These are phyloP conservation scores for Liquidambar formosana DNA, from an alignment of 164 flowering plant species.

Conservation along the genomic window DNA sequence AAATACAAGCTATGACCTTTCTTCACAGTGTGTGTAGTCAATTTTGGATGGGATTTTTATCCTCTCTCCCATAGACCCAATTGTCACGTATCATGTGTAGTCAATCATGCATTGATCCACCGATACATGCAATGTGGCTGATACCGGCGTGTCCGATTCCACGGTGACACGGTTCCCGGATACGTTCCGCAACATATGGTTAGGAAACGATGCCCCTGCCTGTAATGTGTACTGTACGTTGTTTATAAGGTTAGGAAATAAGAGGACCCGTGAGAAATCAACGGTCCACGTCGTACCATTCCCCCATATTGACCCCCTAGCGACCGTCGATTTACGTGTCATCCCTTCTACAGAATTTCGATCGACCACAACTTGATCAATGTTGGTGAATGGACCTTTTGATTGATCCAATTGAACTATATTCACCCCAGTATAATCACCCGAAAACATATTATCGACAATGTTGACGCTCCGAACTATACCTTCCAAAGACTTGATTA, in stretches of 20 bases:
- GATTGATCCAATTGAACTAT: constrained; percentile 18
- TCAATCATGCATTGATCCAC: constrained; percentile 14
- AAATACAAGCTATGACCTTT: too few relatives aligned
- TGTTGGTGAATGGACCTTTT: not conserved
- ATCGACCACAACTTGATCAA: constrained; percentile 24
- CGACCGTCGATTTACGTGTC: constrained; percentile 19
- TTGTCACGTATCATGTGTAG: not conserved
- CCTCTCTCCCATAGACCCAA: too few relatives aligned
- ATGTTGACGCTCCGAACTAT: constrained; percentile 1
- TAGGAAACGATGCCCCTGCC: constrained; percentile 8
- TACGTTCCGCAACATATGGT: constrained; percentile 9
- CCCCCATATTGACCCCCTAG: constrained; percentile 6
- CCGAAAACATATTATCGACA: constrained; percentile 26
- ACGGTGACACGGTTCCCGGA: constrained; percentile 17
- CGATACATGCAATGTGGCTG: constrained; percentile 16
- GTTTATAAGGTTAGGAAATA: constrained; percentile 18
- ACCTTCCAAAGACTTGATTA: constrained; percentile 16
- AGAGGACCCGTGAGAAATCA: constrained; percentile 18
- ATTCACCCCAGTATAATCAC: constrained; percentile 9
- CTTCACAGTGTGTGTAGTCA: too few relatives aligned
- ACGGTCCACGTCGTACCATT: constrained; percentile 23
- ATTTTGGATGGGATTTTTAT: too few relatives aligned
- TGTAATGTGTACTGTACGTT: constrained; percentile 19
- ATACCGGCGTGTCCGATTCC: constrained; percentile 6
- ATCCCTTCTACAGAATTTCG: constrained; percentile 17